Conservation (phyloP, 495 filamentous ascomycete genomes). For the Choiromyces venosus region DNA sequence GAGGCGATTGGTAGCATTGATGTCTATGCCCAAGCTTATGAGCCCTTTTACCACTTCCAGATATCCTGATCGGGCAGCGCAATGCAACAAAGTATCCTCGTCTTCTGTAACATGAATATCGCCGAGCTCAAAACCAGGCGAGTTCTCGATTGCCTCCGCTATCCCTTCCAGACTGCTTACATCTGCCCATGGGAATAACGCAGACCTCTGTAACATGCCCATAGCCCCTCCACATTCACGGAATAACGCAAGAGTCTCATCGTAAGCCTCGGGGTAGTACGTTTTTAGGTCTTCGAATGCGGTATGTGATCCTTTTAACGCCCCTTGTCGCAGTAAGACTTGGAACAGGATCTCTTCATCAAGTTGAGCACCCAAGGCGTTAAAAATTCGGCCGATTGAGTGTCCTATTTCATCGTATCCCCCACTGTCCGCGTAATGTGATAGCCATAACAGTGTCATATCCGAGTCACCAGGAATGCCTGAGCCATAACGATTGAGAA, state of each 20-base stretch:
- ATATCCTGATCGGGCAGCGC: slow-evolving; percentile 1
- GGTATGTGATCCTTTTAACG: not conserved
- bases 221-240: not conserved
- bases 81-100: not conserved
- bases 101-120: not conserved
- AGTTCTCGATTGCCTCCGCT: not conserved
- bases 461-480: not conserved
- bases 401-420: not conserved
- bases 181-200: not conserved
- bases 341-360: not conserved
- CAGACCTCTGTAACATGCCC: not conserved
- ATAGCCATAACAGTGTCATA: not conserved
- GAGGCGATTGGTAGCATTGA: not conserved
- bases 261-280: not conserved
- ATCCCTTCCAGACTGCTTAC: not conserved
- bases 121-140: not conserved
- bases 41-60: slow-evolving; percentile 8
- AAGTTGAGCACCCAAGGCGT: not conserved
- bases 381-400: not conserved
- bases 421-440: not conserved
- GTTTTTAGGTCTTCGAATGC: not conserved
- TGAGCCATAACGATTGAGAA: not conserved
- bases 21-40: not conserved
- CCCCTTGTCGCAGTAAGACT: not conserved
- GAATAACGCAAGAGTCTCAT: slow-evolving; percentile 1